Base-by-base conservation (phyloP, 2,329 filamentous ascomycete species). In the Fusarium nisikadoi region DNA sequence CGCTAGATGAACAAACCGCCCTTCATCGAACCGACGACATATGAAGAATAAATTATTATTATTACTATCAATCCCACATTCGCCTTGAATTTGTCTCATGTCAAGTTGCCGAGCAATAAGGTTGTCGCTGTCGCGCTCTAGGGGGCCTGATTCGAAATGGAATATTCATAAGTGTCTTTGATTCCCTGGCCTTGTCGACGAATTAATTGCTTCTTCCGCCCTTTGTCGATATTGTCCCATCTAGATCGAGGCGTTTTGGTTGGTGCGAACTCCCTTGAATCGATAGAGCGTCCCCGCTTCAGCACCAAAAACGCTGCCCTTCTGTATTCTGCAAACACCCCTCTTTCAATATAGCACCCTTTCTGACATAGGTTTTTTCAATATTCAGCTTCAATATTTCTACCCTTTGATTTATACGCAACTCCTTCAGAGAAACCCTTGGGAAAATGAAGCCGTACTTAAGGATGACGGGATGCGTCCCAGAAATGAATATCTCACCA, bases 401-500 rank as follows among this genome's bases (percentile, higher is more conserved):
- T 62, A 56, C 71, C 75, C 75, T 68, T 68, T 59, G 25, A 49
- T 55, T 45, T 27, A 59, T 25, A 33, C 20, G 59, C 31, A 16
- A 59, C 56, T 63, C 67, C 64, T 50, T 68, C 39, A 47, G 8
- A 19, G 58, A 23, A 68, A 29, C 73, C 74, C 74, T 73, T 57
- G 46, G 68, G 31, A 69, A 52, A 47, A 75, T 65, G 72, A 75
- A 62, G 65, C 25, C 33, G 60, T 64, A 75, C 71, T 76, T 76
- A 77, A 77, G 62, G 45, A 59, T 23, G 50, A 57, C 45, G 58
- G 46, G 58, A 65, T 56, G 61, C 68, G 36, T 66, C 52, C 36
- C 41, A 38, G 46, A 68, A 59, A 42, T 23, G 52, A 41, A 45
- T 39, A 45, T 66, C 55, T 72, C 68, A 69, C 50, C 71, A 72